Base-by-base conservation (phyloP, 352 stramenopile species). In the Globisporangium cederbergense region DNA sequence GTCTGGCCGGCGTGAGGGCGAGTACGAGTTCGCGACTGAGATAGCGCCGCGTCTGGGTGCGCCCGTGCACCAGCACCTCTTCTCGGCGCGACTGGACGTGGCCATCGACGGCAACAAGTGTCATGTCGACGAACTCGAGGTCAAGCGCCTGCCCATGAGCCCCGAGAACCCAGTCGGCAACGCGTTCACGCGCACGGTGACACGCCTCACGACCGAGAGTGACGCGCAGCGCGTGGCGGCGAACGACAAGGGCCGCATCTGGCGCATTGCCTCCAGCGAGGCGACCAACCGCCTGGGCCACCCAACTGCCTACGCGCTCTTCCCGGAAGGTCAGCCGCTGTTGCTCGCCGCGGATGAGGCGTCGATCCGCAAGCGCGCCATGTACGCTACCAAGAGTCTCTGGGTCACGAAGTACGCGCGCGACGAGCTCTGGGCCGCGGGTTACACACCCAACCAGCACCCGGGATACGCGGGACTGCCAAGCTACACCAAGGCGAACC, bases 11-110 rank as follows among this genome's bases (percentile, higher is more conserved):
- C 86, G 81, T 0, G 71, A 79, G 18, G 80, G 75, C 6, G 77
- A 90, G 60, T 78, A 85, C 46, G 72, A 77, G 14, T 79, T 64
- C 38, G 76, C 62, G 4, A 76, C 69, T 36, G 70, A 72, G 67
- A 80, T 91, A 56, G 77, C 75, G 0, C 82, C 80, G 2, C 75
- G 76, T 11, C 80, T 94, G 1, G 83, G 85, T 6, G 71, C 83
- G 0, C 79, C 86, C 30, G 76, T 82, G 40, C 83, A 91, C 60
- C 83, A 95, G 60, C 84, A 95, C 66, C 73, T 93, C 62, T 93
- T 93, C 69, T 90, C 79, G 11, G 84, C 73, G 14, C 77, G 79
- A 2, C 66, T 95, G 0, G 87, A 95, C 53, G 86, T 95, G 60
- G 78, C 80, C 2, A 78, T 94, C 13, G 85, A 92, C 61, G 81